Base-by-base conservation (phyloP, 1,284 basidiomycete species). In the Melampsora larici-populina region DNA sequence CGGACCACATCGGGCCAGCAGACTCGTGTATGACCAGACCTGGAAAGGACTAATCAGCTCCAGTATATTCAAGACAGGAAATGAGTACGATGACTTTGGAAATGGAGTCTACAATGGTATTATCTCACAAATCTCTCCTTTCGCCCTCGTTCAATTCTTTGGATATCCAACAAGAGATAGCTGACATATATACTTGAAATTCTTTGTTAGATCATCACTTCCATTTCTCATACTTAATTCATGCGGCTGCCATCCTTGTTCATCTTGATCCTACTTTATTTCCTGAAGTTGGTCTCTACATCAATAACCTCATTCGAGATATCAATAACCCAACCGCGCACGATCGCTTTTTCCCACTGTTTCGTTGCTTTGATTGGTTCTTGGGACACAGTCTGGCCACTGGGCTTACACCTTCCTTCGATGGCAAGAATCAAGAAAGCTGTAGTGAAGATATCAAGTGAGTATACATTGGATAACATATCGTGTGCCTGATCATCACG, bases 391-490 rank as follows among this genome's bases (percentile, higher is more conserved):
- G 75, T 70, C 48, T 78, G 21, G 79, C 79, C 24, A 77, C 70
- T 21, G 79, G 79, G n/a, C 46, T 78, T 9, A 48, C 69, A 24
- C 48, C 63, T 26, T 66, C 36, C 29, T 46, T 74, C 9, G 79
- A 79, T 58, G 79, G 79, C 13, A 79, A 79, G 40, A 78, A 79
- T 73, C 76, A 79, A 60, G 79, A 79, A 63, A 79, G 79, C 49
- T 78, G 76, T 46, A 73, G 75, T 36, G 79, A 79, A 46, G 79
- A 78, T 66, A 62, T 68, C 26, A 78, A 78, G 76, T 78, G 43
- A 78, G 69, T 26, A 6, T 24, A 13, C 17, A 46, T 46, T 2
- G 46, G 46, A 17, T 18, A 17, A 18, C 17, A 5, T 46, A 46
- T 46, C 46, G 15, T 46, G 46, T 18, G 46, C 15, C 18, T 46